Percentiles rank a stretch among this genome's conserved stretches.
These are phyloP conservation scores for Carallia brachiata DNA, from an alignment of 345 rosid species.

Conservation along the genomic window DNA sequence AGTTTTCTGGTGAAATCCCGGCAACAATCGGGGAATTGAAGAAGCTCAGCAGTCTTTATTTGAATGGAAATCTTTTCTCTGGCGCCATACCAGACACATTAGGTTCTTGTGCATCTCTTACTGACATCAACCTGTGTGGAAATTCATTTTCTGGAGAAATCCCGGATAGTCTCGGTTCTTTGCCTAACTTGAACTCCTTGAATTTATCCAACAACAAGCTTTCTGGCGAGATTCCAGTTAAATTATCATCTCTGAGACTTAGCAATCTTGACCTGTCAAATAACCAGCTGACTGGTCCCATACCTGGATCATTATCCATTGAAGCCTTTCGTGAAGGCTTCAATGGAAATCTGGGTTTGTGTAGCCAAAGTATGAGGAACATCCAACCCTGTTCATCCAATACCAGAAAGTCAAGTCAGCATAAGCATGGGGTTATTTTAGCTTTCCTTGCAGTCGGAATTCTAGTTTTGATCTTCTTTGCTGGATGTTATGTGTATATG, in stretches of 20 bases:
- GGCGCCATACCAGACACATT: constrained; percentile 58
- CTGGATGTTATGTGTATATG: constrained; percentile 31
- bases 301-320: constrained; percentile 50
- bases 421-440: constrained; percentile 29
- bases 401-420: constrained; percentile 23
- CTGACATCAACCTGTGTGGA: constrained; percentile 48
- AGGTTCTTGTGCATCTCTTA: constrained; percentile 54
- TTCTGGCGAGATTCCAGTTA: constrained; percentile 65
- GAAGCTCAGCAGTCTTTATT: constrained; percentile 44
- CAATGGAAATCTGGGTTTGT: constrained; percentile 60
- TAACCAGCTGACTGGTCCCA: constrained; percentile 56
- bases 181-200: constrained; percentile 54
- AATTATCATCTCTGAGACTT: constrained; percentile 46
- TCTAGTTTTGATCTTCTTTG: constrained; percentile 32
- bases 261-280: constrained; percentile 80
- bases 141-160: constrained; percentile 64
- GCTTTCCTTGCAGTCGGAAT: constrained; percentile 42
- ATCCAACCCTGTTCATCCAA: constrained; percentile 45
- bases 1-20: constrained; percentile 56
- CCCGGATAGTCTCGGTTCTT: constrained; percentile 50
- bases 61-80: constrained; percentile 49
- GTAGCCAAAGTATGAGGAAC: constrained; percentile 42
- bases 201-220: constrained; percentile 67
- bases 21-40: constrained; percentile 50
- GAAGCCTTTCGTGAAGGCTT: constrained; percentile 47